These are phyloP conservation scores for Arthrobotrys megalospora DNA, from an alignment of 2,329 filamentous ascomycete genomes.

Conservation along the genomic window DNA sequence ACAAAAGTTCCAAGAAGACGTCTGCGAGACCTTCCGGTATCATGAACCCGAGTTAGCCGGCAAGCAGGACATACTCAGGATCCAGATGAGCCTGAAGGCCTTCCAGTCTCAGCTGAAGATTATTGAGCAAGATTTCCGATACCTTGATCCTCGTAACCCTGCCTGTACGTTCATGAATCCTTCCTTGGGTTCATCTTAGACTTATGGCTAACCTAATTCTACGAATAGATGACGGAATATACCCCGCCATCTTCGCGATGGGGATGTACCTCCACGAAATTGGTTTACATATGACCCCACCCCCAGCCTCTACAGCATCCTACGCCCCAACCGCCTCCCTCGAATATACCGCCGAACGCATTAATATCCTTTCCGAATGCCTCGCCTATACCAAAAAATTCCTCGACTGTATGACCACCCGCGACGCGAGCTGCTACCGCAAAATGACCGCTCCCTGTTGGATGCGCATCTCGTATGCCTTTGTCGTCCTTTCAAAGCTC, in stretches of 20 bases:
- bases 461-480: slow-evolving; percentile 54
- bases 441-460: slow-evolving; percentile 38
- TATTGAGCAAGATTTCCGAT: slow-evolving; percentile 62
- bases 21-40: slow-evolving; percentile 64
- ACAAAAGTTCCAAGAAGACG: slow-evolving; percentile 64
- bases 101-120: slow-evolving; percentile 64
- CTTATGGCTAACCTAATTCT: slow-evolving; percentile 21
- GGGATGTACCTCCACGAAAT: slow-evolving; percentile 63
- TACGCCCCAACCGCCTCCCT: slow-evolving; percentile 34
- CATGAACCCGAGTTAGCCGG: slow-evolving; percentile 54
- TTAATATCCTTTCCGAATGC: slow-evolving; percentile 52
- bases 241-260: slow-evolving; percentile 62
- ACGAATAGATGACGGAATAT: slow-evolving; percentile 58
- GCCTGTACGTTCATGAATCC: slow-evolving; percentile 17
- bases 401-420: slow-evolving; percentile 50
- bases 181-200: slow-evolving; percentile 30
- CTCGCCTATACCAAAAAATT: slow-evolving; percentile 49
- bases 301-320: slow-evolving; percentile 40
- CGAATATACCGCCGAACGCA: slow-evolving; percentile 55
- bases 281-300: slow-evolving; percentile 50
- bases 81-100: slow-evolving; percentile 63
- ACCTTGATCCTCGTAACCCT: slow-evolving; percentile 60
- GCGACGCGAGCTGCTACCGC: slow-evolving; percentile 13
- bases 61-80: slow-evolving; percentile 62
- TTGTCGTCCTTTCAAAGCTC: slow-evolving; percentile 55